Evolutionary conservation across 352 stramenopile genomes (phyloP).

Genomic region (Blastocystis hominis): DNA sequence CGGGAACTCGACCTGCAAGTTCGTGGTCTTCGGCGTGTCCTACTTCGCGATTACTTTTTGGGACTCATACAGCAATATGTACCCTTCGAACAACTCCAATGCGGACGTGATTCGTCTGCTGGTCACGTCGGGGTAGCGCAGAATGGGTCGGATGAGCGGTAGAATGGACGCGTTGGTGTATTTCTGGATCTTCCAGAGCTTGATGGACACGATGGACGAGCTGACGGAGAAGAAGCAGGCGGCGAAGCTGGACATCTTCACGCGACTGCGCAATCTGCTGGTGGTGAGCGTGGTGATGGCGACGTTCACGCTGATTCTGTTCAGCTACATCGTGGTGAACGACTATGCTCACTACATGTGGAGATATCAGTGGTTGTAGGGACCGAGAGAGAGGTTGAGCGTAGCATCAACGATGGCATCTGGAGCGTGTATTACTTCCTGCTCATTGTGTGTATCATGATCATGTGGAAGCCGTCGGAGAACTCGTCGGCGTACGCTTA

Average conservation of each 20-base stretch:
- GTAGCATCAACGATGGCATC: slow-evolving; percentile 57
- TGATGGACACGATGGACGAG: slow-evolving; percentile 58
- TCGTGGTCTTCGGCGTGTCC: slow-evolving; percentile 1
- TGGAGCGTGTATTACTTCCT: slow-evolving; percentile 57
- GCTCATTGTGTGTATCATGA: slow-evolving; percentile 53
- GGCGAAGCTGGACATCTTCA: slow-evolving; percentile 56
- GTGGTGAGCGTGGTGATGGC: slow-evolving; percentile 43
- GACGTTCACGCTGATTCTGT: slow-evolving; percentile 28
- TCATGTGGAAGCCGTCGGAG: slow-evolving; percentile 57
- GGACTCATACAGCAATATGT: slow-evolving; percentile 43
- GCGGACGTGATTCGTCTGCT: background rate
- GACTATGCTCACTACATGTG: slow-evolving; percentile 20
- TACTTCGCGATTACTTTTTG: slow-evolving; percentile 49
- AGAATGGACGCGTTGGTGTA: slow-evolving; percentile 49
- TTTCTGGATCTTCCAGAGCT: slow-evolving; percentile 57
- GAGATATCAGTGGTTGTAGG: slow-evolving; percentile 58
- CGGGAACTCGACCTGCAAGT: background rate
- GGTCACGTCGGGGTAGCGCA: slow-evolving; percentile 8
- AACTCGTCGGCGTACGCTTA: slow-evolving; percentile 55
- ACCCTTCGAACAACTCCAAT: background rate
- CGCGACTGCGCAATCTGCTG: slow-evolving; percentile 14
- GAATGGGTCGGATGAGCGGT: background rate
- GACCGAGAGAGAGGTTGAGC: background rate
- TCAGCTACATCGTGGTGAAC: slow-evolving; percentile 45
- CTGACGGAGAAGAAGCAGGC: slow-evolving; percentile 55